Percentiles rank a stretch among this genome's conserved stretches.
Conservation (phyloP, 108 stramenopile species). For the Asterionellopsis glacialis region DNA sequence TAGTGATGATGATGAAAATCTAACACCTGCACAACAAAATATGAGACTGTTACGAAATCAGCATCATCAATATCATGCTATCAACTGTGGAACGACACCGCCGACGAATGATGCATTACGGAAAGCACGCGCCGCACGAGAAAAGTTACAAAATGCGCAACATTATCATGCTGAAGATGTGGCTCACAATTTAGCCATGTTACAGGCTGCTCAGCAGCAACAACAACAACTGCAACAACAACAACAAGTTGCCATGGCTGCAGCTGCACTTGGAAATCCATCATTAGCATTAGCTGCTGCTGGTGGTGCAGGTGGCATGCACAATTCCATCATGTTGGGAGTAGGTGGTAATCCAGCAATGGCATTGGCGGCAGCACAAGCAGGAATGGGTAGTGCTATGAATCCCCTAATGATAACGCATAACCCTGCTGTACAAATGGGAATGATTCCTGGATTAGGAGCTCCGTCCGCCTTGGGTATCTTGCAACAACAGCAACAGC, state of each 20-base stretch:
- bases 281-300: background rate
- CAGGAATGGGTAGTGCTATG: no score
- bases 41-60: slow-evolving; percentile 6
- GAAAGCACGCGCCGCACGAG: slow-evolving; percentile 16
- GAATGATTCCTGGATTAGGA: background rate
- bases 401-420: no score
- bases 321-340: no score
- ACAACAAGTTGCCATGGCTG: slow-evolving; percentile 30
- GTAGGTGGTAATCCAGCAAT: no score
- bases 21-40: background rate
- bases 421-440: no score
- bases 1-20: slow-evolving; percentile 11
- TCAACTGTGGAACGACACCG: no score
- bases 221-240: slow-evolving; percentile 14
- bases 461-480: background rate
- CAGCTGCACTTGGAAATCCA: slow-evolving; percentile 16
- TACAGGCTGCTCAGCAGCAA: slow-evolving; percentile 15
- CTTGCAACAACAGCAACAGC: background rate
- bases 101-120: background rate
- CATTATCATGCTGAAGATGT: slow-evolving; percentile 56
- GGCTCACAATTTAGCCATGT: slow-evolving; percentile 21
- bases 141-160: slow-evolving; percentile 32
- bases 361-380: no score
- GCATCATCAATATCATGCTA: slow-evolving; percentile 10
- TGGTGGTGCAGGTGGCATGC: background rate